A percentile compares a stretch with the other conserved stretches of the same genome.
Conservation (phyloP, 2,329 filamentous ascomycete genomes). For the Clarireedia monteithiana region DNA sequence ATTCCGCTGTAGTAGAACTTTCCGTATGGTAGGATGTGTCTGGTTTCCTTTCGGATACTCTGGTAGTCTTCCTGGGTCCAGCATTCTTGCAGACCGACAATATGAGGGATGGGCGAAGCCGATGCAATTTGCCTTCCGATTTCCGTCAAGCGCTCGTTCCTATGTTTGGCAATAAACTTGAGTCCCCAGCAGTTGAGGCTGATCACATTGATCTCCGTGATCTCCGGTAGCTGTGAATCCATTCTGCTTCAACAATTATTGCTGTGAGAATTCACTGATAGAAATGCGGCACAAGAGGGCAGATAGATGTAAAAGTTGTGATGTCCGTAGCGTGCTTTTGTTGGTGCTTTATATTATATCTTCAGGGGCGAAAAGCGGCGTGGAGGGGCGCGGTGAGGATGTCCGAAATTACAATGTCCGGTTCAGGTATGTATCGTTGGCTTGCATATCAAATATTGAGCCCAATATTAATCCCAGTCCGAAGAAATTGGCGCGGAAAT, state of each 20-base stretch:
- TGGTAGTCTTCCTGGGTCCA: conserved; percentile 83
- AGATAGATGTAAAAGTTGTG: too few relatives aligned
- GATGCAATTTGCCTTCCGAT: conserved; percentile 75
- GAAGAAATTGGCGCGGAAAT: too few relatives aligned
- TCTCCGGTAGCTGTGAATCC: not conserved
- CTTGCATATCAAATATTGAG: too few relatives aligned
- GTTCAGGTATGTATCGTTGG: too few relatives aligned
- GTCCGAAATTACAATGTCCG: too few relatives aligned
- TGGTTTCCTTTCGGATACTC: conserved; percentile 66
- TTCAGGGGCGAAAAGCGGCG: too few relatives aligned
- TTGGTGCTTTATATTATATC: too few relatives aligned
- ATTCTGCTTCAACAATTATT: not conserved
- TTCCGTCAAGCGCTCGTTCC: conserved; percentile 68
- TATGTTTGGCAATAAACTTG: conserved; percentile 73
- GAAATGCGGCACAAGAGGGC: too few relatives aligned
- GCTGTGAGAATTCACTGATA: too few relatives aligned
- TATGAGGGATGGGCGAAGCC: conserved; percentile 62
- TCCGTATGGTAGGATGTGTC: conserved; percentile 70
- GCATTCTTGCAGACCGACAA: conserved; percentile 92
- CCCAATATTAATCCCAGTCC: too few relatives aligned
- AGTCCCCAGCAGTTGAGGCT: conserved; percentile 97
- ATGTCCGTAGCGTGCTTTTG: too few relatives aligned
- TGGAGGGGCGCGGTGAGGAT: too few relatives aligned
- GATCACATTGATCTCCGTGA: conserved; percentile 61
- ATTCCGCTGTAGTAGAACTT: conserved; percentile 91